phyloP scores from a whole-genome alignment of 1,284 basidiomycete species.

The Sporisorium scitamineum region DNA sequence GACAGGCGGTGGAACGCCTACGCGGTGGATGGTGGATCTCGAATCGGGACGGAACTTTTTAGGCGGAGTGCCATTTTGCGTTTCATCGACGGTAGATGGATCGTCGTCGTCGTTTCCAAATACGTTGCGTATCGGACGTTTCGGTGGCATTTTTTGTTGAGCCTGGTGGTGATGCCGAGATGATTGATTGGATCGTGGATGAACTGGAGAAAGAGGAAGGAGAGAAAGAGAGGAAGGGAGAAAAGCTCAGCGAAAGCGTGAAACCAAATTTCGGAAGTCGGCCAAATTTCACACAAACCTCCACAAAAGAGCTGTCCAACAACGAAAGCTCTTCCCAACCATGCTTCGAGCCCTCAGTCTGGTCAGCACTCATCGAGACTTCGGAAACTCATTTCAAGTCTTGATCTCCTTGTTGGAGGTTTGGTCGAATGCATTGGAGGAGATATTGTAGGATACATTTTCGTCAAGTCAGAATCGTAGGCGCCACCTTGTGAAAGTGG shows the following conservation, averaged over 20 bases:
- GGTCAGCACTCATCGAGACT: background rate
- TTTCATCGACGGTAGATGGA: background rate
- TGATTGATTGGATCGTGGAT: background rate
- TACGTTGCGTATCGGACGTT: conserved; percentile 46
- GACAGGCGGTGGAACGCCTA: conserved; percentile 11
- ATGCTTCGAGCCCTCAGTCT: background rate
- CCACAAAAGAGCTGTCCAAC: background rate
- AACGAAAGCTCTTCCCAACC: background rate
- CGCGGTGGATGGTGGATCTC: conserved; percentile 9
- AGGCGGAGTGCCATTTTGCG: conserved; percentile 32
- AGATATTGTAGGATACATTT: conserved; percentile 4
- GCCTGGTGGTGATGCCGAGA: background rate
- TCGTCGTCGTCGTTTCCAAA: conserved; percentile 49
- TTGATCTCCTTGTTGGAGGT: background rate
- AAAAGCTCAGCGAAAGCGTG: background rate
- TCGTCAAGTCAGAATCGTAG: background rate
- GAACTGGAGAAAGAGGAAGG: background rate
- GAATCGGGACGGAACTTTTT: conserved; percentile 31
- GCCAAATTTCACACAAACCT: background rate
- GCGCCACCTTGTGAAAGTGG: background rate
- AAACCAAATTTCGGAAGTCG: conserved; percentile 8
- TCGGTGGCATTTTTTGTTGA: conserved; percentile 35
- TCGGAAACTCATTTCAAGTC: background rate
- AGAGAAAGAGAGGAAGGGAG: background rate
- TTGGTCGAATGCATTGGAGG: background rate